Base-by-base conservation (phyloP, 2,329 filamentous ascomycete genomes). In the Talaromyces sp. region DNA sequence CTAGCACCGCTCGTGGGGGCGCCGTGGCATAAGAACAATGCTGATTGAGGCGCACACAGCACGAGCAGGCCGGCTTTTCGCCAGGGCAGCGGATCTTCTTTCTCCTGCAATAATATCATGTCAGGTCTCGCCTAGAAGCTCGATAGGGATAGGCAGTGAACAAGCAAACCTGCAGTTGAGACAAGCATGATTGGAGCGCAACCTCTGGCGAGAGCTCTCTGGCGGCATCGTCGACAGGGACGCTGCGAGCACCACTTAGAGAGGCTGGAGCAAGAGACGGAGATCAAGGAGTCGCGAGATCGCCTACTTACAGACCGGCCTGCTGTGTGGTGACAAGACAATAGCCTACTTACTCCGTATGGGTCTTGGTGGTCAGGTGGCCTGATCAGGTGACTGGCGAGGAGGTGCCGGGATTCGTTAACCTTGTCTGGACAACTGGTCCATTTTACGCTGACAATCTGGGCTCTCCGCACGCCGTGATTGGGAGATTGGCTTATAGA, bases 41-140 rank as follows among this genome's bases (percentile, higher is more conserved):
- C 68, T 83, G 81, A 56, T 77, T 78, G 8, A 83, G 73, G 16
- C 81, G 78, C 10, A 78, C 72, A 66, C 81, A 83, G 66, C 79
- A 82, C 9, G 81, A 83, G 62, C 81, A 83, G 1, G 78, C 74
- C 5, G 81, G 81, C 66, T 79, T 81, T 68, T 83, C 81, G 6
- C 80, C 81, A 0, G 81, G 81, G 66, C 81, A 83, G 36, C 81
- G 77, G 2, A 78, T 82, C 67, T 83, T 83, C 66, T 83, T 83
- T 59, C 80, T 70, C 68, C 80, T 78, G 50, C 23, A 59, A 3
- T 56, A 16, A 30, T 16, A 33, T 18, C 53, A 56, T 42, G 61
- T 70, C 51, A 69, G 62, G 51, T 40, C 9, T n/a, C 33, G 12
- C 18, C 6, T 42, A 27, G 2, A 6, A n/a, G 36, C 5, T 40